Base-by-base conservation (phyloP, 1,139 yeast species). In the Debaryomycetaceae sp. region DNA sequence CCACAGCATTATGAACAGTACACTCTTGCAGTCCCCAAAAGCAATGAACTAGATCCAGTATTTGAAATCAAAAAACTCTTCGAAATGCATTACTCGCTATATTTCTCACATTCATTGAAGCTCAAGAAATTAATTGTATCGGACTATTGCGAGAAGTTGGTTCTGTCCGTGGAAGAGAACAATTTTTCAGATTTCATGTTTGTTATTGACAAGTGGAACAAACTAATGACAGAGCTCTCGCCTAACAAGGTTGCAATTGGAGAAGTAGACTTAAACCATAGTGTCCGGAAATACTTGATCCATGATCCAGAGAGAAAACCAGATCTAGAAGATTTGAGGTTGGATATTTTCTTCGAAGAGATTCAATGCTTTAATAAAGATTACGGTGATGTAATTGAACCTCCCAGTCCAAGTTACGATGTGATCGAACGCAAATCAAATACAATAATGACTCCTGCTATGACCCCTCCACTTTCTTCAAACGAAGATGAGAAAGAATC, bases 31-130 rank as follows among this genome's bases (percentile, higher is more conserved):
- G 67, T 59, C 8, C 80, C 82, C 3, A 78, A 76, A 49, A 67
- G 72, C 42, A 78, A 78, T 44, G 87, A 81, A 50, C 70, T 84
- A 47, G 83, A 87, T 55, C 93, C 96, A 4, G 68, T 86, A 50
- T 76, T 73, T 40, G 97, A 90, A 57, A 76, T 89, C 41, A 87
- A 85, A 22, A 78, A 68, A 49, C 51, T 73, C 6, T 67, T 73
- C 46, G 74, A 71, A 61, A 67, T 73, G 24, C 78, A 74, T 49
- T 70, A 59, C 45, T 63, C 72, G 3, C 56, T 74, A 14, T 74
- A 68, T 51, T 73, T 74, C 48, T 67, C 58, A 53, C 80, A 60
- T 59, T 75, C 63, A 20, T 58, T 40, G 43, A 59, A 45, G 55
- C 72, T 63, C 53, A 78, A 60, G 53, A 60, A 60, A 29, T 61